Percentiles rank a stretch among this genome's conserved stretches.
Conservation (phyloP, 2,329 filamentous ascomycete species). For the Talaromyces sp. region DNA sequence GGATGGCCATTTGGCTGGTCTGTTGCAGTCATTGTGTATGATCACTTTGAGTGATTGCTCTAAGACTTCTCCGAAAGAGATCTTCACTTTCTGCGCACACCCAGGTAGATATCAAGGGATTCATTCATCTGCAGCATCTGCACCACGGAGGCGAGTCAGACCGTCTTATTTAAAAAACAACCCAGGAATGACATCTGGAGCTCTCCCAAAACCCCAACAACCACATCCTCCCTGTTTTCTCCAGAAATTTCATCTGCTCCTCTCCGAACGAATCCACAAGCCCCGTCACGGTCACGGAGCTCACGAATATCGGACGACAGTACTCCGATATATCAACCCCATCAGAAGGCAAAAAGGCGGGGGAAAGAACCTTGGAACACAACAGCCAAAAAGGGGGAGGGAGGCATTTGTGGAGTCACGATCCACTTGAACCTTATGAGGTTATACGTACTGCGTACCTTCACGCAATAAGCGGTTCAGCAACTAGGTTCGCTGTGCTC, state of each 20-base stretch:
- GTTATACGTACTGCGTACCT: neutral
- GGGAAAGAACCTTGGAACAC: neutral
- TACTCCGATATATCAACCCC: neutral
- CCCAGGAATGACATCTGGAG: no score
- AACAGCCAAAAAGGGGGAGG: neutral
- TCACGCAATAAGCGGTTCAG: neutral
- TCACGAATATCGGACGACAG: neutral
- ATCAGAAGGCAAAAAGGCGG: neutral
- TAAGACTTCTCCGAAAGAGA: no score
- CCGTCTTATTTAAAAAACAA: no score
- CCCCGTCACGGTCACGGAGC: neutral
- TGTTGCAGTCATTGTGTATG: conserved; percentile 18
- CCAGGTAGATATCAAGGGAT: no score
- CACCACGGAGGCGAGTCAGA: no score
- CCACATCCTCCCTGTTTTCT: neutral
- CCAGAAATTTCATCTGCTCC: neutral
- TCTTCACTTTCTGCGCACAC: no score
- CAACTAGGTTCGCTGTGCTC: conserved; percentile 1
- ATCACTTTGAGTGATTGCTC: neutral
- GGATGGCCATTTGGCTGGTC: conserved; percentile 9
- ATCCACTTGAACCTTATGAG: neutral
- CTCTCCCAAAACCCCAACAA: no score
- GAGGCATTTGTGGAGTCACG: neutral
- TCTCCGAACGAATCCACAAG: no score
- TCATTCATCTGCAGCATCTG: no score